A percentile compares a stretch with the other conserved stretches of the same genome.
These are phyloP conservation scores for Sugiyamaella novakii DNA, from an alignment of 1,139 yeast genomes.

Conservation along the genomic window DNA sequence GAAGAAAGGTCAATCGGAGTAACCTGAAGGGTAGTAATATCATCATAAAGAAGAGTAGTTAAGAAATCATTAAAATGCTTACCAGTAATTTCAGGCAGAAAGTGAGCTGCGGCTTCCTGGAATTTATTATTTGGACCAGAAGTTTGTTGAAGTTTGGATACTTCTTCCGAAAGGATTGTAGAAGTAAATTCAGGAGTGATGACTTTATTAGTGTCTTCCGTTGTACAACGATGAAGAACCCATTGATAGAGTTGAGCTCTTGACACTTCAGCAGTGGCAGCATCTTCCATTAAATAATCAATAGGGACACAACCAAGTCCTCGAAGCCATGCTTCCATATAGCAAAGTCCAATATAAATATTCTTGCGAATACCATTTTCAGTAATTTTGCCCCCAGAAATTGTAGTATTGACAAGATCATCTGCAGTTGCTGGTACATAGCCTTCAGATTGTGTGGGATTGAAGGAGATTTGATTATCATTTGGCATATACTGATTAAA, in stretches of 20 bases:
- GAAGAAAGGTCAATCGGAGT: conserved; percentile 3
- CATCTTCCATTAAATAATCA: conserved; percentile 80
- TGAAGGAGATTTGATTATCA: conserved; percentile 70
- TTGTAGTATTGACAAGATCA: conserved; percentile 67
- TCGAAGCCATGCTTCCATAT: conserved; percentile 80
- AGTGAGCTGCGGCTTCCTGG: conserved; percentile 50
- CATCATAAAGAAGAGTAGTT: conserved; percentile 51
- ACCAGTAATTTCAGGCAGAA: conserved; percentile 41
- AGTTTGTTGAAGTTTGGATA: conserved; percentile 52
- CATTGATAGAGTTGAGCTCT: conserved; percentile 79
- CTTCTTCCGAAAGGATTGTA: conserved; percentile 62
- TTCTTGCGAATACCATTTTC: conserved; percentile 72
- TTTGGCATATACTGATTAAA: conserved; percentile 79
- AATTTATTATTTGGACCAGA: conserved; percentile 58
- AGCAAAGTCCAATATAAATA: conserved; percentile 67
- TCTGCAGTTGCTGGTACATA: conserved; percentile 53
- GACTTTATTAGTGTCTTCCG: conserved; percentile 54
- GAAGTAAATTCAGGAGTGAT: conserved; percentile 60
- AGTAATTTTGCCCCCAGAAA: conserved; percentile 63
- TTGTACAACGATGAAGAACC: conserved; percentile 69
- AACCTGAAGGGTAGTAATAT: conserved; percentile 17
- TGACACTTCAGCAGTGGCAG: conserved; percentile 82
- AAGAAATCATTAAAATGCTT: conserved; percentile 41
- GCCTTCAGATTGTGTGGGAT: conserved; percentile 48
- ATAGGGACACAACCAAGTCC: conserved; percentile 79